Evolutionary conservation across 139 green algal species (phyloP).

Genomic region (Zygnema cylindricum): DNA sequence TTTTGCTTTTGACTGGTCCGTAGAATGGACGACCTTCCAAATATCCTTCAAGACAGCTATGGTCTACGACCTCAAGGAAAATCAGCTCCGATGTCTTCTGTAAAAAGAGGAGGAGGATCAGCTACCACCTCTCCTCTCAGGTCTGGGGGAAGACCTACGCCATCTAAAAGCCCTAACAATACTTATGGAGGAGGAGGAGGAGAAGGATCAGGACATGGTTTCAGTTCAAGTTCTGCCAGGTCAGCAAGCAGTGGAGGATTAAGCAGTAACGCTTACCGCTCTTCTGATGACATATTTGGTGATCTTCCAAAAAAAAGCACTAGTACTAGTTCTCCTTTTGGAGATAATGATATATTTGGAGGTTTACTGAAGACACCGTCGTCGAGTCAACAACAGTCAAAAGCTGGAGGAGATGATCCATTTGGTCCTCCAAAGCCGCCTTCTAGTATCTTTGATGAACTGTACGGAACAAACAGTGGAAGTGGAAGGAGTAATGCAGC

Average conservation of each 20-base stretch:
- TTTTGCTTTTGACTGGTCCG: no score
- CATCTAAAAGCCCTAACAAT: not conserved
- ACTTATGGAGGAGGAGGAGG: not conserved
- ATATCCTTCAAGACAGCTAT: not conserved
- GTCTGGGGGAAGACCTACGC: not conserved
- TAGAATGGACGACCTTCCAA: not conserved
- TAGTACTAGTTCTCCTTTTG: not conserved
- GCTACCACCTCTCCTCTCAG: not conserved
- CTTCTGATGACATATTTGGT: not conserved
- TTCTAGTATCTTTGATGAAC: not conserved
- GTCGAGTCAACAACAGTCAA: no score
- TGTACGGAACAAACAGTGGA: not conserved
- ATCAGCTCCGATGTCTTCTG: not conserved
- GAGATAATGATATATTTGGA: not conserved
- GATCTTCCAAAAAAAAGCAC: not conserved
- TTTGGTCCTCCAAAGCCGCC: not conserved
- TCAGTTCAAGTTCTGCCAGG: not conserved
- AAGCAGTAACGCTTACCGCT: not conserved
- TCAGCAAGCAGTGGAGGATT: not conserved
- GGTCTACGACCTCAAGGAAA: not conserved
- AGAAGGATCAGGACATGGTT: no score
- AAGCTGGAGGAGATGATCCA: not conserved
- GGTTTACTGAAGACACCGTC: not conserved
- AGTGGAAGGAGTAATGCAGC: not conserved
- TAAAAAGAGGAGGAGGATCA: not conserved